A percentile compares a stretch with the other conserved stretches of the same genome.
Conservation (phyloP, 768 basidiomycete species). For the Podaxis sp. region DNA sequence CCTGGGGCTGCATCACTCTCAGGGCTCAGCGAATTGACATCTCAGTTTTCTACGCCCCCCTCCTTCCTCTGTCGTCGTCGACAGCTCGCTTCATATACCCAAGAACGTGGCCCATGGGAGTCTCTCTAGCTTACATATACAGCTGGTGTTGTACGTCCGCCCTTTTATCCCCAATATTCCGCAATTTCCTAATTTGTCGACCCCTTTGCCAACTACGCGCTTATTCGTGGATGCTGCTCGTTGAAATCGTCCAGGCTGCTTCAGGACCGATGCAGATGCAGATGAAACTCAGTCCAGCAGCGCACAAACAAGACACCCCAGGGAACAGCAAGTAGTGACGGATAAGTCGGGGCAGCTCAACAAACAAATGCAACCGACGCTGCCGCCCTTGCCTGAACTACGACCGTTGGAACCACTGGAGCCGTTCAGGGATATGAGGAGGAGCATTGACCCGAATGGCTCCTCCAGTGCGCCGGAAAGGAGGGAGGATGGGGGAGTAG, state of each 20-base stretch:
- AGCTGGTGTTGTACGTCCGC: slow-evolving; percentile 12
- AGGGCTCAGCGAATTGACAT: not conserved
- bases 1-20: not conserved
- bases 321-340: slow-evolving; percentile 1
- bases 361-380: slow-evolving; percentile 12
- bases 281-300: not conserved
- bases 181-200: slow-evolving; percentile 4
- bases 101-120: not conserved
- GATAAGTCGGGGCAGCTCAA: not conserved
- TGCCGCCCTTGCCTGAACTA: slow-evolving; percentile 12
- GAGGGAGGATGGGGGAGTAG: not conserved
- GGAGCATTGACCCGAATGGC: not conserved
- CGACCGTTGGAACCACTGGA: slow-evolving; percentile 12
- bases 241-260: slow-evolving; percentile 4
- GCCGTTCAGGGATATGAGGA: slow-evolving; percentile 6
- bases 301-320: not conserved
- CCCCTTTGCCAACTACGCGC: not conserved
- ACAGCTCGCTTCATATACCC: not conserved
- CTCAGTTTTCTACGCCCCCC: not conserved
- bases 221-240: not conserved
- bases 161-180: not conserved
- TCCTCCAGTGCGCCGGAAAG: not conserved
- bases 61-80: not conserved
- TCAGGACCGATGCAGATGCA: not conserved
- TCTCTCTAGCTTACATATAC: slow-evolving; percentile 1